These are phyloP conservation scores for Diplosphaera chodatii DNA, from an alignment of 139 green algal genomes.

Conservation along the genomic window DNA sequence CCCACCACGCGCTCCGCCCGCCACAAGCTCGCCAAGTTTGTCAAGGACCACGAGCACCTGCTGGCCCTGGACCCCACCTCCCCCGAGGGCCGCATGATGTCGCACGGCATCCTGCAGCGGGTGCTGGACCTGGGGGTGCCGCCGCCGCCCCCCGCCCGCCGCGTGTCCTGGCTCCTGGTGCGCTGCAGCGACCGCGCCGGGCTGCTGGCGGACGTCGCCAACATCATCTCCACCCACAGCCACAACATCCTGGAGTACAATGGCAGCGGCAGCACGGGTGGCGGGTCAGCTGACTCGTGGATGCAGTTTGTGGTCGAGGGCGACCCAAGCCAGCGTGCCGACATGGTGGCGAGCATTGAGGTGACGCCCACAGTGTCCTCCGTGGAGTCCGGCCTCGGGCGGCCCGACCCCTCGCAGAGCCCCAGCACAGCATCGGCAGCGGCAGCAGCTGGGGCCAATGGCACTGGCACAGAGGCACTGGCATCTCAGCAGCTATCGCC, in stretches of 20 bases:
- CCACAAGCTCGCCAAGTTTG: slow-evolving; percentile 64
- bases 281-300: neutral
- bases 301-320: neutral
- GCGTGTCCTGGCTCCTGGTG: slow-evolving; percentile 21
- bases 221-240: slow-evolving; percentile 32
- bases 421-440: neutral
- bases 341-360: neutral
- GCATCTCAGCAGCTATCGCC: too few relatives aligned
- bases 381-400: neutral
- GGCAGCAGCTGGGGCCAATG: neutral
- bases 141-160: neutral
- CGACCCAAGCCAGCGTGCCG: neutral
- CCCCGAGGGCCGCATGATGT: neutral
- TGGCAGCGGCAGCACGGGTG: neutral
- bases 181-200: slow-evolving; percentile 43
- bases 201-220: slow-evolving; percentile 45
- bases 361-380: neutral
- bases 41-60: slow-evolving; percentile 41
- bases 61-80: neutral
- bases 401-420: neutral
- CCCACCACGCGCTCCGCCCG: slow-evolving; percentile 41
- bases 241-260: slow-evolving; percentile 43
- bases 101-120: neutral
- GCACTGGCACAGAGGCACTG: too few relatives aligned
- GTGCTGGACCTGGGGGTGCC: neutral